Conservation (phyloP, 495 filamentous ascomycete genomes). For the Xylaria palmicola region DNA sequence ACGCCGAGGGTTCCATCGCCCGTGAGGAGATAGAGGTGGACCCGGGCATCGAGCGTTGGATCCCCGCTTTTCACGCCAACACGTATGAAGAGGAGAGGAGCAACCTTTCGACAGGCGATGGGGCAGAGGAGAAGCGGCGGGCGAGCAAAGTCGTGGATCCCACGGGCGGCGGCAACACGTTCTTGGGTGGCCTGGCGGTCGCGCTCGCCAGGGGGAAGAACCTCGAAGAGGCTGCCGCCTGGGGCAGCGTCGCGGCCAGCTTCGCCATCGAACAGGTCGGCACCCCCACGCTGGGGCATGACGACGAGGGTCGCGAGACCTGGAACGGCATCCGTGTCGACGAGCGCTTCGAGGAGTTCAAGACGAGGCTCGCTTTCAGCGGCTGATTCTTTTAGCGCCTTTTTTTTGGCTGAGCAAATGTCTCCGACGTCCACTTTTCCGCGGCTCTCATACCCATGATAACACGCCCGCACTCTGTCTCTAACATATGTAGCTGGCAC, state of each 20-base stretch:
- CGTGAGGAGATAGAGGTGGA: conserved; percentile 58
- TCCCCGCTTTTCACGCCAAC: conserved; percentile 51
- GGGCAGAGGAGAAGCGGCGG: conserved; percentile 38
- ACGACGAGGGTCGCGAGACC: conserved; percentile 58
- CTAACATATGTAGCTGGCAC: too few species aligned
- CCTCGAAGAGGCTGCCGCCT: conserved; percentile 68
- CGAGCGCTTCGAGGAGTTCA: conserved; percentile 55
- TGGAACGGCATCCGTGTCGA: conserved; percentile 71
- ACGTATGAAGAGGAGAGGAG: conserved; percentile 10
- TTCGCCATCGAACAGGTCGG: conserved; percentile 95
- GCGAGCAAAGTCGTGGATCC: conserved; percentile 71
- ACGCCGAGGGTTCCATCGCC: conserved; percentile 52
- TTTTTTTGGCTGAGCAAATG: too few species aligned
- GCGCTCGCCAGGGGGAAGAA: conserved; percentile 64
- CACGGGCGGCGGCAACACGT: conserved; percentile 94
- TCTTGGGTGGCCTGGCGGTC: conserved; percentile 79
- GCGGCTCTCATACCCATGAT: too few species aligned
- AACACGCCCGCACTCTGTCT: too few species aligned
- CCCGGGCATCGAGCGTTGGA: conserved; percentile 54
- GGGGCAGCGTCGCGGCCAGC: conserved; percentile 83
- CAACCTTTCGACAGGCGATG: conserved; percentile 28
- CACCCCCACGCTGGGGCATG: conserved; percentile 60
- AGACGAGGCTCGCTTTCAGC: conserved; percentile 30
- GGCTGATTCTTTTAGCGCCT: neutral
- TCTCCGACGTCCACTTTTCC: too few species aligned